Conservation (phyloP, 169 alveolate genomes). For the Perkinsus olseni region DNA sequence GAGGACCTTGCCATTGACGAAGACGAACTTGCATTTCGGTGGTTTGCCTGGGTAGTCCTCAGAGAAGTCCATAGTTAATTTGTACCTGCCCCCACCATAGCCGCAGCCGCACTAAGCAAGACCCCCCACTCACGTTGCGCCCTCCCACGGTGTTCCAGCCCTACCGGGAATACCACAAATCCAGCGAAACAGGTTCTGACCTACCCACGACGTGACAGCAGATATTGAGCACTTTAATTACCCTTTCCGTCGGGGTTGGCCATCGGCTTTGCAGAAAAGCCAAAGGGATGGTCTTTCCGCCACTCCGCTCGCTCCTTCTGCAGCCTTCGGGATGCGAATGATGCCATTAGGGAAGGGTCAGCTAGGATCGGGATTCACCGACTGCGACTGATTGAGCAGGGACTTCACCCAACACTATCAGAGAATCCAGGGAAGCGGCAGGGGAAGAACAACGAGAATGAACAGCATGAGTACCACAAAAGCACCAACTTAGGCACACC, state of each 20-base stretch:
- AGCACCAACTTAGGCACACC: too few relatives aligned
- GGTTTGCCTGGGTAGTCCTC: constrained; percentile 99
- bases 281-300: constrained; percentile 95
- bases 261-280: constrained; percentile 91
- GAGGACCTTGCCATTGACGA: constrained; percentile 58
- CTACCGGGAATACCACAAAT: neutral
- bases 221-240: neutral
- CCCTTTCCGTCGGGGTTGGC: constrained; percentile 81
- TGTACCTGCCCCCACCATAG: constrained; percentile 97
- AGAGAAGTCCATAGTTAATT: constrained; percentile 91
- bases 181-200: neutral
- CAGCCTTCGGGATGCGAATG: constrained; percentile 73
- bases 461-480: too few relatives aligned
- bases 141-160: neutral
- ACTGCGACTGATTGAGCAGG: too few relatives aligned
- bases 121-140: neutral
- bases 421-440: too few relatives aligned
- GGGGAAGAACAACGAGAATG: too few relatives aligned
- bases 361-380: too few relatives aligned
- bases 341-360: constrained; percentile 12
- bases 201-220: neutral
- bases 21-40: constrained; percentile 95
- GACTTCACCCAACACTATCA: too few relatives aligned
- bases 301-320: constrained; percentile 90
- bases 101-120: constrained; percentile 53